phyloP scores from a whole-genome alignment of 371 early-diverging fungal genomes.

The Nematocida parisii region DNA sequence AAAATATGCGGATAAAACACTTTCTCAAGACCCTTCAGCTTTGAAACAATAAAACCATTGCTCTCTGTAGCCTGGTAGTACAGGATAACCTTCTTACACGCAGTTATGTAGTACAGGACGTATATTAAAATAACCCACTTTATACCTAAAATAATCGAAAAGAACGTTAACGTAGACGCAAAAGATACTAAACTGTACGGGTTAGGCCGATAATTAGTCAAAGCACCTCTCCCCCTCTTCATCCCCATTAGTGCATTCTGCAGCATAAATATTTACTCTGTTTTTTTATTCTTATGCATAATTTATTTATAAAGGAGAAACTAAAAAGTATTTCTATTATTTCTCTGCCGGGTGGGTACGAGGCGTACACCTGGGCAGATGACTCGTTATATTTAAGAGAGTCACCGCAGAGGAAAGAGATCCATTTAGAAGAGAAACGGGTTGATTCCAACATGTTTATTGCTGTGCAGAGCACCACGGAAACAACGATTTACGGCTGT shows the following conservation, averaged over 20 bases:
- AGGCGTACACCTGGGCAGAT: background rate
- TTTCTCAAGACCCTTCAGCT: conserved; percentile 59
- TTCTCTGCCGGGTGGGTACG: background rate
- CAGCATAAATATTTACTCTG: conserved; percentile 52
- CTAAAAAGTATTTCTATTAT: conserved; percentile 5
- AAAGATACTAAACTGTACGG: conserved; percentile 28
- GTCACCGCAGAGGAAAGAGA: conserved; percentile 7
- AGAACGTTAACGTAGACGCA: conserved; percentile 44
- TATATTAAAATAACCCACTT: conserved; percentile 53
- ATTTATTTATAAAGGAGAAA: background rate
- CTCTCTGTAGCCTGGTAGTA: conserved; percentile 43
- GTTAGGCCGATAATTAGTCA: conserved; percentile 1
- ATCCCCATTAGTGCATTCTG: background rate
- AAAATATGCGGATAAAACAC: conserved; percentile 59
- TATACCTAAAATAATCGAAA: conserved; percentile 43
- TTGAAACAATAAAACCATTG: conserved; percentile 33
- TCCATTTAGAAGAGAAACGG: background rate
- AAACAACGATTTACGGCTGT: background rate
- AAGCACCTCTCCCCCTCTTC: background rate
- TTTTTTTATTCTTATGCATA: conserved; percentile 7
- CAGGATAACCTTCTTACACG: conserved; percentile 45
- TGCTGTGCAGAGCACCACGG: background rate
- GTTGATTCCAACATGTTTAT: background rate
- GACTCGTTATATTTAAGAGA: background rate
- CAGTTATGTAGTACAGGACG: conserved; percentile 36